Evolutionary conservation across 192 early-diverging fungal species (phyloP), one percentile per base, ranked within the genome.

Genomic region (Entomortierella beljakovae): DNA sequence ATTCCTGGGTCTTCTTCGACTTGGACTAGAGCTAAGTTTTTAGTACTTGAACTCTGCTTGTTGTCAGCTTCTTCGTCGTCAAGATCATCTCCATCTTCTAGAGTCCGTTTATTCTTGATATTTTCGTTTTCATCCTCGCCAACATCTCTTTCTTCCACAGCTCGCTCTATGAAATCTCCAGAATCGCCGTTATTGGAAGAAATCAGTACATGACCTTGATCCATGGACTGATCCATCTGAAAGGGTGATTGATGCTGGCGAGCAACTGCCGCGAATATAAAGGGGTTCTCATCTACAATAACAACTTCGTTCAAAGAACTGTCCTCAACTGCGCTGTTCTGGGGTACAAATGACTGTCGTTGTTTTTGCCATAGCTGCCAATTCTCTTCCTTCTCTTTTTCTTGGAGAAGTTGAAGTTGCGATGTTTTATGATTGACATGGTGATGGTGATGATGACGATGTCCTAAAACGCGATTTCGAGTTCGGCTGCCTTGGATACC

Each of bases 401-500:
- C 18, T 35, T 43, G 59, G 25, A 8, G 10, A 8, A 11, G 42
- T 43, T 8, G 42, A 11, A n/a, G 23, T 50, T 8, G 18, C 49
- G 49, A 50, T 50, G 7, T 23, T 13, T 42, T 32, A 52, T 31
- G 20, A 26, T 34, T 63, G 31, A 51, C 8, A 23, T 46, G 38
- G 7, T 34, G 55, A 22, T 70, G 57, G 35, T 70, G 68, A 37
- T 71, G 42, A 29, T 56, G 54, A 49, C 31, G 46, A 33, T 56
- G 54, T 29, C 15, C 53, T 10, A 56, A 22, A 34, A 66, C 25
- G 5, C 28, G 64, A 40, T 32, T 55, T 3, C 31, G 34, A 5
- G 64, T 46, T 3, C 42, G 53, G 32, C 46, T 54, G 1, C 64
- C 64, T 23, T 29, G 37, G n/a, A 26, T 66, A 9, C 25, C 54